Conservation (phyloP, 2,329 filamentous ascomycete genomes). For the Rhinocladiella mackenziei region DNA sequence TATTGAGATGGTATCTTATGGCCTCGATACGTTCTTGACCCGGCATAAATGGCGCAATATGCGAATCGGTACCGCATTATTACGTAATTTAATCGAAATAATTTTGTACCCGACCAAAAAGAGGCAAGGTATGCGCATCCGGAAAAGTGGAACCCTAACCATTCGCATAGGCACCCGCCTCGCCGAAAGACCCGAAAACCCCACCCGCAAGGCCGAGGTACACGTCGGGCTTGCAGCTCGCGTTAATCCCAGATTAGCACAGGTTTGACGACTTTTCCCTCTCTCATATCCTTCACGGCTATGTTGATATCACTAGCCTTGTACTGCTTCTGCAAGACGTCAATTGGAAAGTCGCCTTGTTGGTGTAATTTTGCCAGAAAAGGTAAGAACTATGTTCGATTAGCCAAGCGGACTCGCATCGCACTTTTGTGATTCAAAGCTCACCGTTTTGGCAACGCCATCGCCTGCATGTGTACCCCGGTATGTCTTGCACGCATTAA, state of each 20-base stretch:
- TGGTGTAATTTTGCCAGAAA: background rate
- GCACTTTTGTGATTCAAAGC: background rate
- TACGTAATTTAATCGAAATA: too few relatives aligned
- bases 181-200: too few relatives aligned
- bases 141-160: too few relatives aligned
- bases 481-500: conserved; percentile 4
- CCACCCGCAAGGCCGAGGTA: too few relatives aligned
- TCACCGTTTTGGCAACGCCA: background rate
- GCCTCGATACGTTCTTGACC: too few relatives aligned
- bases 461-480: background rate
- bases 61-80: too few relatives aligned
- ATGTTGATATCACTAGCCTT: background rate
- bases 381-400: background rate
- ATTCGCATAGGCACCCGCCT: too few relatives aligned
- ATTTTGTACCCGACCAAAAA: too few relatives aligned
- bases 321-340: conserved; percentile 2
- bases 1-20: too few relatives aligned
- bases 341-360: background rate
- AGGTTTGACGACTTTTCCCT: conserved; percentile 3
- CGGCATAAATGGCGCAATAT: too few relatives aligned
- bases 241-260: background rate
- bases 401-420: background rate
- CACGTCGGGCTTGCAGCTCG: too few relatives aligned
- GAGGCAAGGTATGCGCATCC: too few relatives aligned
- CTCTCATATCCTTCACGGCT: background rate